Percentiles rank a stretch among this genome's conserved stretches.
Conservation (phyloP, 805 yeast species). For the Suhomyces kilbournensis region DNA sequence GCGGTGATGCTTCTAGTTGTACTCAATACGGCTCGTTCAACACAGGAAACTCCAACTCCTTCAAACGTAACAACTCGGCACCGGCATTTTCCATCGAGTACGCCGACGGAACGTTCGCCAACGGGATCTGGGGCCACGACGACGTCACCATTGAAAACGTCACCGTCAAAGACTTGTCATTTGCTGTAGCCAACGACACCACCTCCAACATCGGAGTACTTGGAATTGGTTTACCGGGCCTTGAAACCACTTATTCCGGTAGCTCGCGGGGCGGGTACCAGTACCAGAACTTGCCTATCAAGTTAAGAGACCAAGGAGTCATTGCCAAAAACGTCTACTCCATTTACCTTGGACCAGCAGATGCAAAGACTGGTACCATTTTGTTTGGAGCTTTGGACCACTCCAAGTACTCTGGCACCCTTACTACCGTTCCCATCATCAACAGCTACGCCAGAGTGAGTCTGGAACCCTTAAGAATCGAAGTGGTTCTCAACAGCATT, state of each 20-base stretch:
- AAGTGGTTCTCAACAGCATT: conserved; percentile 46
- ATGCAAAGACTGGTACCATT: conserved; percentile 28
- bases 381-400: conserved; percentile 45
- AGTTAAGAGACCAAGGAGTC: conserved; percentile 29
- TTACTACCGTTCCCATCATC: conserved; percentile 36
- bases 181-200: conserved; percentile 66
- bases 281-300: conserved; percentile 40
- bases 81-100: conserved; percentile 42
- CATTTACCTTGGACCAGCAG: conserved; percentile 29
- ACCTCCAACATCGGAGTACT: conserved; percentile 51
- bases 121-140: conserved; percentile 62
- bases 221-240: conserved; percentile 67
- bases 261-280: conserved; percentile 15
- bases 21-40: conserved; percentile 49
- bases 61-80: conserved; percentile 39
- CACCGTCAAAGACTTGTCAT: conserved; percentile 49
- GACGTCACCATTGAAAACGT: conserved; percentile 49
- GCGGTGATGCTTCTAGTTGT: conserved; percentile 22
- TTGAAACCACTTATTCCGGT: conserved; percentile 55
- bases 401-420: conserved; percentile 35
- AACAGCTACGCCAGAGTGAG: conserved; percentile 36
- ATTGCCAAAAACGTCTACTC: conserved; percentile 35
- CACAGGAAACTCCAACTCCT: conserved; percentile 36
- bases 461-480: conserved; percentile 42
- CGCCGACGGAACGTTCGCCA: conserved; percentile 48